Base-by-base conservation (phyloP, 2,329 filamentous ascomycete species). In the Juglanconis juglandina region DNA sequence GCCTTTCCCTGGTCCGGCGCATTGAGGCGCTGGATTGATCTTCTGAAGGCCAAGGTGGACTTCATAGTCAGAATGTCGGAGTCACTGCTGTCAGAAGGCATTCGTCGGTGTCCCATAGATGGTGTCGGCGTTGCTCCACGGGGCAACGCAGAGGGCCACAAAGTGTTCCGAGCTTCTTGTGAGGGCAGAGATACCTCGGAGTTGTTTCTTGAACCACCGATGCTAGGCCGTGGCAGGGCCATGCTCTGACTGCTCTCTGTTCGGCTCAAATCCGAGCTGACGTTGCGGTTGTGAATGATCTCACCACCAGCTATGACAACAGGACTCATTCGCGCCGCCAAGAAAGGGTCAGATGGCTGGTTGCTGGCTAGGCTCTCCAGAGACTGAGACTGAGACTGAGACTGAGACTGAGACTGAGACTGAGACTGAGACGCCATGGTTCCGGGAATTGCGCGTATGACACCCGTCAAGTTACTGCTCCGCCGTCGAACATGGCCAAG, bases 221-320 rank as follows among this genome's bases (percentile, higher is more conserved):
- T 70, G 59, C 75, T 79, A 5, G 79, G 75, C 41, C 76, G 74
- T n/a, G 70, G 67, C 34, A 73, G 66, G 32, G 72, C 51, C 11
- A 77, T 64, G 63, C 80, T 84, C 53, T 79, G 80, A 58, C 77
- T 79, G 69, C 80, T 86, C 59, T 82, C 80, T 1, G 76, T 77
- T 17, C 79, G 76, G 53, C 66, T 70, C 34, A 84, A 66, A 11
- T 84, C 82, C 13, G 75, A 72, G 65, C 78, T 80, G 2, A 75
- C 68, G 65, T 88, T 88, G 44, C 78, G 75, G 66, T 87, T 88
- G 67, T 87, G 82, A 44, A 87, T 71, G 6, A 88, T 72, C 62
- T 82, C 83, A 34, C 86, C 87, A 7, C 86, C 87, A 10, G 85
- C 79, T 66, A 89, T 89, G 46, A 89, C 79, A 11, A 89, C 86